Evolutionary conservation across 805 yeast genomes (phyloP).

Genomic region (Danielia oregonensis): DNA sequence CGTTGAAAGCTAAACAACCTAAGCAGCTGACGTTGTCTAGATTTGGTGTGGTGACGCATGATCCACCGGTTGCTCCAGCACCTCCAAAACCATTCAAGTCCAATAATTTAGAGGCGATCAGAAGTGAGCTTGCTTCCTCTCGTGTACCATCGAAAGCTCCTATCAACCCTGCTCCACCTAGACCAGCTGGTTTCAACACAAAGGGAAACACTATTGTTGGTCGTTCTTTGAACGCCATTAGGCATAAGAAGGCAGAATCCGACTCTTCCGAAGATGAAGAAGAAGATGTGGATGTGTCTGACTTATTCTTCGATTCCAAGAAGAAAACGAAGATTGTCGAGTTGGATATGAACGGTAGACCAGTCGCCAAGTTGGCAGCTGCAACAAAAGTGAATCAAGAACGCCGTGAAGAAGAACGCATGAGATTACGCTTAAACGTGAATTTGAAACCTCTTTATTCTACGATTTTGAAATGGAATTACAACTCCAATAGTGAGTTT

Average conservation of each 20-base stretch:
- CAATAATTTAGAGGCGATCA: slow-evolving; percentile 29
- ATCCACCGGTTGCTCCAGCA: slow-evolving; percentile 35
- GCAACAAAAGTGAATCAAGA: slow-evolving; percentile 31
- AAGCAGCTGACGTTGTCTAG: slow-evolving; percentile 34
- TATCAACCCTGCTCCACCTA: slow-evolving; percentile 44
- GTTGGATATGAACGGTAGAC: slow-evolving; percentile 43
- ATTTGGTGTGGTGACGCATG: slow-evolving; percentile 30
- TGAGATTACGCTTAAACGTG: slow-evolving; percentile 76
- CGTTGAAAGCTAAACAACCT: slow-evolving; percentile 18
- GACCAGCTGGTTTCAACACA: slow-evolving; percentile 54
- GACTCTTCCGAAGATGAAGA: slow-evolving; percentile 36
- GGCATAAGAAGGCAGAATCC: slow-evolving; percentile 26
- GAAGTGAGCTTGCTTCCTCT: slow-evolving; percentile 25
- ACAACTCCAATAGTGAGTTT: slow-evolving; percentile 47
- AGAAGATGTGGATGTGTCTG: slow-evolving; percentile 36
- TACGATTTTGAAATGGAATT: slow-evolving; percentile 74
- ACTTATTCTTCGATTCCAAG: slow-evolving; percentile 35
- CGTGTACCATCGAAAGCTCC: slow-evolving; percentile 15
- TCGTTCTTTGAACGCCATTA: slow-evolving; percentile 33
- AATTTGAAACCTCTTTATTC: slow-evolving; percentile 72
- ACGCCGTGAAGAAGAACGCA: slow-evolving; percentile 62
- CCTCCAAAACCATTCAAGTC: slow-evolving; percentile 30
- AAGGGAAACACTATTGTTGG: slow-evolving; percentile 27
- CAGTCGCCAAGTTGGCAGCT: slow-evolving; percentile 20
- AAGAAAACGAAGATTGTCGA: slow-evolving; percentile 36